Conservation (phyloP, 352 stramenopile species). For the Globisporangium okanoganense region DNA sequence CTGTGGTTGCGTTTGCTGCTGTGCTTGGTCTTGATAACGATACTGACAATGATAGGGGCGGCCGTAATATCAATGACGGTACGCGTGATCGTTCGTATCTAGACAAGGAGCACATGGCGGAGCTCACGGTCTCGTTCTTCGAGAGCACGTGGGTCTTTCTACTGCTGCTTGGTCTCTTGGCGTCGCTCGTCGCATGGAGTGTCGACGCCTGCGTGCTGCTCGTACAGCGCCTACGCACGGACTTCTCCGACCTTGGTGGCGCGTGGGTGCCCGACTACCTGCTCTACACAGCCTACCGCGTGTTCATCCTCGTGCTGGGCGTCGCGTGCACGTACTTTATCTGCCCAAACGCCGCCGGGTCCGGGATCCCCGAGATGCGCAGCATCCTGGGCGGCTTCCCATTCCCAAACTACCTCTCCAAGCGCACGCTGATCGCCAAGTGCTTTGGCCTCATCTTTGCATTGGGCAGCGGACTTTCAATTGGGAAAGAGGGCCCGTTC, state of each 20-base stretch:
- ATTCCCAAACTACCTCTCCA: constrained; percentile 61
- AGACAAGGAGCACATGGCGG: constrained; percentile 48
- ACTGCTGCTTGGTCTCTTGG: constrained; percentile 47
- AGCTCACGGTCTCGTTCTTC: constrained; percentile 44
- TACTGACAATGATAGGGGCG: constrained; percentile 12
- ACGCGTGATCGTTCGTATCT: constrained; percentile 21
- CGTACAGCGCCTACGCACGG: constrained; percentile 30
- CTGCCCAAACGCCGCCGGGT: constrained; percentile 59
- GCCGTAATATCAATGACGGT: constrained; percentile 25
- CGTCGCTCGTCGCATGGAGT: constrained; percentile 60
- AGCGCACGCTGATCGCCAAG: constrained; percentile 59
- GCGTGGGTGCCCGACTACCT: constrained; percentile 55
- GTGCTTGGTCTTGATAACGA: constrained; percentile 9
- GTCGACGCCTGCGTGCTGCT: constrained; percentile 57
- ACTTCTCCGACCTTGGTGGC: constrained; percentile 41
- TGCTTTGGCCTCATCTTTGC: constrained; percentile 58
- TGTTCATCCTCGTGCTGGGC: constrained; percentile 54
- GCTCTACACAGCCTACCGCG: constrained; percentile 55
- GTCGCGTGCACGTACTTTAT: constrained; percentile 58
- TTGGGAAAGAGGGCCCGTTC: constrained; percentile 80
- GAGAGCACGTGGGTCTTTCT: constrained; percentile 78
- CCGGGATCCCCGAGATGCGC: constrained; percentile 77
- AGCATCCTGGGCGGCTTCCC: constrained; percentile 72
- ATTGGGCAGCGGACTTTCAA: constrained; percentile 60
- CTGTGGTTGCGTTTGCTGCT: constrained; percentile 18